These are phyloP conservation scores for Fomitopsis palustris DNA, from an alignment of 1,284 basidiomycete species.

Conservation along the genomic window DNA sequence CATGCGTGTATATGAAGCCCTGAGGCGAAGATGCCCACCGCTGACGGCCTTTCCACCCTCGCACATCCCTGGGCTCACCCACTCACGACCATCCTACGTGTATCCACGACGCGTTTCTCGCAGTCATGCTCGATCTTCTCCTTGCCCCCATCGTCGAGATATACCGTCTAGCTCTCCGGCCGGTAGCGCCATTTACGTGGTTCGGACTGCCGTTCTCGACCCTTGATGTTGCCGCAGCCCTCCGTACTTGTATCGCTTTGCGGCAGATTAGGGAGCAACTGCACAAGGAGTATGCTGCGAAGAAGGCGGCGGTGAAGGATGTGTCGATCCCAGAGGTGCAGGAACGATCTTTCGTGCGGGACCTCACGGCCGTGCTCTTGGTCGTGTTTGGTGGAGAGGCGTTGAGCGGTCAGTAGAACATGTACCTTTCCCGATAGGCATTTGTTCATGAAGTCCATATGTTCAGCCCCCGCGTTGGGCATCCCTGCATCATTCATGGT, in stretches of 20 bases:
- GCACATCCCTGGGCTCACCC: neutral
- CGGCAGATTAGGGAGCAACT: constrained; percentile 60
- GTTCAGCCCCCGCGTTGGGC: constrained; percentile 58
- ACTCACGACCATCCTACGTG: neutral
- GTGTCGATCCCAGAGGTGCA: constrained; percentile 33
- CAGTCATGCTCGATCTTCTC: constrained; percentile 20
- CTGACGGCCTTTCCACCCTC: neutral
- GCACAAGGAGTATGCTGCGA: constrained; percentile 38
- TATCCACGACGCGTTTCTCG: neutral
- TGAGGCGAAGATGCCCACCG: neutral
- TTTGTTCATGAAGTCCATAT: neutral
- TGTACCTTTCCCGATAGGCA: neutral
- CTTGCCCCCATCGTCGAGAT: constrained; percentile 45
- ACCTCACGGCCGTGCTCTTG: constrained; percentile 51
- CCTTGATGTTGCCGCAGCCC: constrained; percentile 60
- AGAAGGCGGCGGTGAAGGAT: constrained; percentile 13
- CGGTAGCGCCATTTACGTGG: constrained; percentile 68
- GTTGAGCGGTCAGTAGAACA: constrained; percentile 44
- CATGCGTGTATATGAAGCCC: neutral
- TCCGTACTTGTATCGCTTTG: constrained; percentile 64
- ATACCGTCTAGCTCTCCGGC: constrained; percentile 51
- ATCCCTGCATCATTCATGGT: constrained; percentile 67
- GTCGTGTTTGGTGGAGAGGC: constrained; percentile 76
- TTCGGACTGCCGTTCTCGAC: constrained; percentile 55
- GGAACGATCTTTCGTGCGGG: constrained; percentile 52